Percentiles rank a stretch among this genome's conserved stretches.
phyloP scores from a whole-genome alignment of 2,329 filamentous ascomycete genomes.

The Colletotrichum sp. region DNA sequence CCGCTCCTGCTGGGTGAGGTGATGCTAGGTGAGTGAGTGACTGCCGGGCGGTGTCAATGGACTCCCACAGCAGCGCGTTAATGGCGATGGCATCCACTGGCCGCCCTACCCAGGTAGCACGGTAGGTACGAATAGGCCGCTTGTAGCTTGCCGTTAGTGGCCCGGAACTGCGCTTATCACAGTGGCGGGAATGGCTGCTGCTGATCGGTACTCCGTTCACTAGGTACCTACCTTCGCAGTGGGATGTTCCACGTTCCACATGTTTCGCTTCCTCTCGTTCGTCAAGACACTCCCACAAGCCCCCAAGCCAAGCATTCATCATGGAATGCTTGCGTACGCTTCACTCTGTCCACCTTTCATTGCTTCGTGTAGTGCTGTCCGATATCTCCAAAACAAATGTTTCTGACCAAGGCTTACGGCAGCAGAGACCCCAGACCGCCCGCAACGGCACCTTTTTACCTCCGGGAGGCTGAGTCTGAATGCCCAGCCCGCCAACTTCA shows the following conservation, averaged over 20 bases:
- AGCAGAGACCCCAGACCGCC: neutral
- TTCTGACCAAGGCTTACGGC: constrained; percentile 16
- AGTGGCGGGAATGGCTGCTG: neutral
- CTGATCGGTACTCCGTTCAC: constrained; percentile 8
- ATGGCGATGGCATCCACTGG: neutral
- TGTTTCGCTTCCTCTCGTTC: neutral
- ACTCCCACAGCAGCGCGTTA: neutral
- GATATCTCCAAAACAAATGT: constrained; percentile 1
- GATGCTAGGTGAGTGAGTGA: neutral
- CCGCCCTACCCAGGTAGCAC: neutral
- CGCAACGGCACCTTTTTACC: constrained; percentile 6
- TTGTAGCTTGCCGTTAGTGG: neutral
- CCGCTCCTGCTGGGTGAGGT: neutral
- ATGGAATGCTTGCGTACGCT: constrained; percentile 18
- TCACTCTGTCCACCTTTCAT: neutral
- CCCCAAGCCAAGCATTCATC: constrained; percentile 7
- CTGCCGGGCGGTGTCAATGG: neutral
- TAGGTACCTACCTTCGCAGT: neutral
- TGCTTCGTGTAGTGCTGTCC: neutral
- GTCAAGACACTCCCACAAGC: neutral
- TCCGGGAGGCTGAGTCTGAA: constrained; percentile 6
- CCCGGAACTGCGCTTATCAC: constrained; percentile 1
- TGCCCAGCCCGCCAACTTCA: neutral
- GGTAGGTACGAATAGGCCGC: neutral
- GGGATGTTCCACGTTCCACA: neutral